Base-by-base conservation (phyloP, 2,329 filamentous ascomycete species). In the Hirsutella minnesotensis region DNA sequence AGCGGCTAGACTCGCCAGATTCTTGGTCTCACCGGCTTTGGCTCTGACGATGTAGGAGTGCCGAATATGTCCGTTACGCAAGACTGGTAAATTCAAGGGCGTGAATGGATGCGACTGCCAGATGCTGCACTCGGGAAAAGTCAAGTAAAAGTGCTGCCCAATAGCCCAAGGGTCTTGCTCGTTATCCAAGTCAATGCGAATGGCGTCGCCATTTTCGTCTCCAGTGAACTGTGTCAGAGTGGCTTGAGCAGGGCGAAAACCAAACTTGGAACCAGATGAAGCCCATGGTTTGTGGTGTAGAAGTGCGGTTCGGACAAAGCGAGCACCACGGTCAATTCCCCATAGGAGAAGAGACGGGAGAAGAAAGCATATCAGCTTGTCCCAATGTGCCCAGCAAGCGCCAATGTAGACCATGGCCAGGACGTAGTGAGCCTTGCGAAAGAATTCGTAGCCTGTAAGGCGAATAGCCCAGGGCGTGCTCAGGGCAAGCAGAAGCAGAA, bases 81-180 rank as follows among this genome's bases (percentile, higher is more conserved):
- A 56, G 7, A 61, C 51, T 0, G 77, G 78, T 0, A 73, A 56
- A 42, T 71, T 78, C 9, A 79, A 63, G 0, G 79, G 76, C 0
- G 80, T 85, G 53, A 86, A 83, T 0, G 82, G 82, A 52, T 86
- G 82, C 0, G 77, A 78, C 58, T 86, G 81, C 79, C 80, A 85
- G 51, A 86, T 70, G 51, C 71, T 80, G 27, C 76, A 65, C 46
- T 79, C 72, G 0, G 77, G 67, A 51, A 86, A 86, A 56, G 73
- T 81, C 15, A 86, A 64, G 52, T 77, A 86, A 57, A 83, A 86
- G 54, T 86, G 83, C 58, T 86, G 77, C 9, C 83, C 81, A 12
- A 82, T 64, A 12, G 67, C 62, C 81, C 81, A 86, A 0, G 72
- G 57, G 22, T 70, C 67, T 41, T 82, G 77, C 2, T 68, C 57